Conservation (phyloP, 305 asterid genomes). For the Fraxinus dipetala region DNA sequence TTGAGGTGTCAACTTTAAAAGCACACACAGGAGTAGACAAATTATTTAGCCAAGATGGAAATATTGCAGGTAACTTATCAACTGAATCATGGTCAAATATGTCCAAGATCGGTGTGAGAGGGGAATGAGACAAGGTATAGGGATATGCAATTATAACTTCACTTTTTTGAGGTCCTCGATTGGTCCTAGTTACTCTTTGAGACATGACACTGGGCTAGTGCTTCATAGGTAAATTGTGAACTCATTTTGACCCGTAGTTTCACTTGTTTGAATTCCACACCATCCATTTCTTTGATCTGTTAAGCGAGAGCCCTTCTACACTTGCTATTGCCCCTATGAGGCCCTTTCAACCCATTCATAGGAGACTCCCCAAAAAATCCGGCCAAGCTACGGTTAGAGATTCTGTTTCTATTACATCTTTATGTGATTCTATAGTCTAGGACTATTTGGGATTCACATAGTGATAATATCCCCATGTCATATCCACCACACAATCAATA, state of each 20-base stretch:
- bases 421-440: not conserved
- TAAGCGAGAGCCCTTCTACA: too few species aligned
- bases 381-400: not conserved
- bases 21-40: not conserved
- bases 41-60: not conserved
- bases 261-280: not conserved
- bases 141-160: not conserved
- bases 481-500: not conserved
- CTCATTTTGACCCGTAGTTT: not conserved
- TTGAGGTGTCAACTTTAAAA: not conserved
- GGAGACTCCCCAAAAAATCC: not conserved
- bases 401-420: not conserved
- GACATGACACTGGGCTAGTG: not conserved
- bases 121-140: not conserved
- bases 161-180: not conserved
- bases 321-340: not conserved
- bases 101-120: not conserved
- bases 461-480: not conserved
- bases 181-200: not conserved
- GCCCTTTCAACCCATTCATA: not conserved
- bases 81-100: not conserved
- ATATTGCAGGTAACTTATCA: not conserved
- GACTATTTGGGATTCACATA: not conserved
- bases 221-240: not conserved
- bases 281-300: too few species aligned